Conservation (phyloP, 768 basidiomycete species). For the Amyloporia xantha region DNA sequence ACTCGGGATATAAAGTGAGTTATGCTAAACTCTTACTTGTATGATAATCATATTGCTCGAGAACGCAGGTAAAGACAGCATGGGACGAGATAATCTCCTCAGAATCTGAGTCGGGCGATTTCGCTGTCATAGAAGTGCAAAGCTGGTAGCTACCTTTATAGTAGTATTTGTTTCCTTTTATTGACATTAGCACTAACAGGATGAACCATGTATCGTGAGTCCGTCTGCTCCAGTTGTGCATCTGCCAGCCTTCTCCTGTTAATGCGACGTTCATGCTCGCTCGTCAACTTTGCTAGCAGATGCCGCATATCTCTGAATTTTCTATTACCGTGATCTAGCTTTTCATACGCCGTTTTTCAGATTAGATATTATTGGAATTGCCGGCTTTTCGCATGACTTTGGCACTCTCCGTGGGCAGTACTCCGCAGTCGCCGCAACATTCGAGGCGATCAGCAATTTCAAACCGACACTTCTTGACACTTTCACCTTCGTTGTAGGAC, state of each 20-base stretch:
- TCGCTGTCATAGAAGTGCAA: slow-evolving; percentile 39
- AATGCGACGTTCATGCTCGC: not conserved
- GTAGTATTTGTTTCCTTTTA: too few relatives aligned
- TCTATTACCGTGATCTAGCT: too few relatives aligned
- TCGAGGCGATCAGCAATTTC: slow-evolving; percentile 16
- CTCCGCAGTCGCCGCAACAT: slow-evolving; percentile 28
- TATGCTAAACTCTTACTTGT: too few relatives aligned
- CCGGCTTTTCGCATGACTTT: slow-evolving; percentile 55
- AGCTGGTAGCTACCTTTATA: slow-evolving; percentile 30
- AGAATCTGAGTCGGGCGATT: slow-evolving; percentile 14
- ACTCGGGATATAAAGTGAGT: slow-evolving; percentile 43
- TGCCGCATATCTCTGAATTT: too few relatives aligned
- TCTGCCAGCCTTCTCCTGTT: not conserved
- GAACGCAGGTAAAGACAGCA: slow-evolving; percentile 30
- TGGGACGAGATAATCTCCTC: slow-evolving; percentile 20
- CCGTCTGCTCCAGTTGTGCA: not conserved
- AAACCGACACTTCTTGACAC: slow-evolving; percentile 8
- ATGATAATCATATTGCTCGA: not conserved
- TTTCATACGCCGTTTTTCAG: too few relatives aligned
- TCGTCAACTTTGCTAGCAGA: too few relatives aligned
- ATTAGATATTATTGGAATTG: slow-evolving; percentile 51
- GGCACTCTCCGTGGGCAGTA: slow-evolving; percentile 42
- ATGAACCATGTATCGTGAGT: slow-evolving; percentile 42
- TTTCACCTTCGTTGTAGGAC: slow-evolving; percentile 18
- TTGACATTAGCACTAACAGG: slow-evolving; percentile 9